Conservation (phyloP, 2,329 filamentous ascomycete species). For the Davidsoniella eucalypti region DNA sequence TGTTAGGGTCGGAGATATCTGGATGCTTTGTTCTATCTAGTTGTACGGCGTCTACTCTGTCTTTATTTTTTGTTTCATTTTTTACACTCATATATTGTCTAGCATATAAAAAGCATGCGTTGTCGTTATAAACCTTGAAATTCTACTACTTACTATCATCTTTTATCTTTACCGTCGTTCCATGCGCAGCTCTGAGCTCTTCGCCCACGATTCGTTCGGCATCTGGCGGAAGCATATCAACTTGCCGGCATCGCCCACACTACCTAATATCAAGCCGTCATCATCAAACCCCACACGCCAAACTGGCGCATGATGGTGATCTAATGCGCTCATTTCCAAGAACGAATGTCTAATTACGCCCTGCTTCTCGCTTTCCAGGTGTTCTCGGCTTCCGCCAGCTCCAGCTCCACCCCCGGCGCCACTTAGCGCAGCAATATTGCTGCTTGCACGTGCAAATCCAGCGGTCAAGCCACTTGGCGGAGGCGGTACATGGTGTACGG, state of each 20-base stretch:
- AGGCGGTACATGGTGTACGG: slow-evolving; percentile 18
- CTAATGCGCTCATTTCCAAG: slow-evolving; percentile 48
- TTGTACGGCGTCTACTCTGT: background rate
- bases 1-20: background rate
- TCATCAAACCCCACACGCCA: slow-evolving; percentile 60
- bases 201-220: slow-evolving; percentile 40
- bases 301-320: slow-evolving; percentile 51
- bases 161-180: slow-evolving; percentile 23
- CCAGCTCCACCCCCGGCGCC: slow-evolving; percentile 24
- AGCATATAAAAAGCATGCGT: background rate
- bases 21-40: background rate
- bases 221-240: slow-evolving; percentile 45
- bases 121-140: background rate
- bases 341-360: slow-evolving; percentile 49
- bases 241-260: slow-evolving; percentile 60
- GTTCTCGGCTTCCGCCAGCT: slow-evolving; percentile 23
- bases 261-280: slow-evolving; percentile 55
- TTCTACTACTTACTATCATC: background rate
- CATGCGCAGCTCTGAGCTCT: slow-evolving; percentile 43
- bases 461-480: slow-evolving; percentile 9
- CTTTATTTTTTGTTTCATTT: background rate
- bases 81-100: background rate
- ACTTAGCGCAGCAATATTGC: slow-evolving; percentile 3
- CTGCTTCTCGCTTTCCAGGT: slow-evolving; percentile 29
- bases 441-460: slow-evolving; percentile 13